phyloP scores from a whole-genome alignment of 148 eudicot species.

The Nepenthes gracilis region DNA sequence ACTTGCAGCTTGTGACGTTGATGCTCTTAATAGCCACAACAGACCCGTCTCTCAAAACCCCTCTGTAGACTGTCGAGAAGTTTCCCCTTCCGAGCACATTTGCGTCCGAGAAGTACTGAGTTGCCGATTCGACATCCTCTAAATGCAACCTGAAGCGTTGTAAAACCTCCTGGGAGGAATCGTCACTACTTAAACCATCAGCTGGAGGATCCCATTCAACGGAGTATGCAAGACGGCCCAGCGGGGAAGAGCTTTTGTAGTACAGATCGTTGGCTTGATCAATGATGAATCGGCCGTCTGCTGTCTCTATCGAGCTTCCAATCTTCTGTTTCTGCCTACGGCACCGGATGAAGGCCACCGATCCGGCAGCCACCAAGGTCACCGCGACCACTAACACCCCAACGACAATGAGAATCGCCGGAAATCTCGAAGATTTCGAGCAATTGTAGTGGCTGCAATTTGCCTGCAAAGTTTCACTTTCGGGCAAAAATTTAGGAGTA shows the following conservation, averaged over 20 bases:
- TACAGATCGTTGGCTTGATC: slow-evolving; percentile 31
- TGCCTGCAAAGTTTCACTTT: slow-evolving; percentile 14
- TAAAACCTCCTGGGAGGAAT: slow-evolving; percentile 22
- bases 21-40: slow-evolving; percentile 66
- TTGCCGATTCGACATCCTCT: slow-evolving; percentile 88
- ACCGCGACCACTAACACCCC: slow-evolving; percentile 29
- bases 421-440: slow-evolving; percentile 32
- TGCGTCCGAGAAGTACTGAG: slow-evolving; percentile 60
- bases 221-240: slow-evolving; percentile 45
- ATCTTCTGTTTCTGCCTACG: slow-evolving; percentile 72
- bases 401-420: slow-evolving; percentile 24
- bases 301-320: slow-evolving; percentile 30
- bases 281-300: slow-evolving; percentile 46
- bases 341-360: slow-evolving; percentile 24
- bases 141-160: slow-evolving; percentile 54
- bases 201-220: slow-evolving; percentile 58
- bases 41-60: slow-evolving; percentile 69
- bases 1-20: slow-evolving; percentile 58
- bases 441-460: slow-evolving; percentile 27
- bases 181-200: slow-evolving; percentile 22
- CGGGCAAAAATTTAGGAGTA: slow-evolving; percentile 12
- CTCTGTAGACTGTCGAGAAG: slow-evolving; percentile 77
- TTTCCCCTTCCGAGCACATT: slow-evolving; percentile 69
- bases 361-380: slow-evolving; percentile 24
- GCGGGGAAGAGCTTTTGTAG: slow-evolving; percentile 55